Percentiles rank a stretch among this genome's conserved stretches.
Conservation (phyloP, 352 stramenopile genomes). For the Ophiocytium majus region DNA sequence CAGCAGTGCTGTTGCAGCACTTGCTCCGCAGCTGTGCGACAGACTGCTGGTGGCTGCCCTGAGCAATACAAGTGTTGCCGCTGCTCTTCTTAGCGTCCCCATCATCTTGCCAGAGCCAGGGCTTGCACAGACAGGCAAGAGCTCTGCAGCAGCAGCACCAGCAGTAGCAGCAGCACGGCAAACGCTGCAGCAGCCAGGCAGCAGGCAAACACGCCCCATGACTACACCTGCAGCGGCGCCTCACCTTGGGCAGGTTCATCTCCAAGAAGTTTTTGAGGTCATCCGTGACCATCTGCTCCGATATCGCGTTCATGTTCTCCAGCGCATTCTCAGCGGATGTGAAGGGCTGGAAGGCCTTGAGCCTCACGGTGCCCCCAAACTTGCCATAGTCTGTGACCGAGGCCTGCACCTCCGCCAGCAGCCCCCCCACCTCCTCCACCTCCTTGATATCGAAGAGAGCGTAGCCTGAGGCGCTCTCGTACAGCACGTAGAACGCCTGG, state of each 20-base stretch:
- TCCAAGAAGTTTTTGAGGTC: constrained; percentile 96
- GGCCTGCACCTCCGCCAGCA: constrained; percentile 80
- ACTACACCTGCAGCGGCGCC: too few species aligned
- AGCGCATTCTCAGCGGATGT: constrained; percentile 96
- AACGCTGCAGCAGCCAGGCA: too few species aligned
- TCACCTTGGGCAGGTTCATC: constrained; percentile 96
- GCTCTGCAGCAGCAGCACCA: too few species aligned
- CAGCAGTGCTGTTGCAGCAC: too few species aligned
- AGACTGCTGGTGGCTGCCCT: too few species aligned
- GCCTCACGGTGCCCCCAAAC: constrained; percentile 95
- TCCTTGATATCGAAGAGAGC: constrained; percentile 96
- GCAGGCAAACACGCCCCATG: constrained; percentile 29
- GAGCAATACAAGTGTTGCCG: too few species aligned
- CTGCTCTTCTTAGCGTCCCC: too few species aligned
- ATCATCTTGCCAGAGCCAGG: too few species aligned
- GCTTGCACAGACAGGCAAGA: too few species aligned
- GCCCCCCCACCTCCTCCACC: constrained; percentile 89
- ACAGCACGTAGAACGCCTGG: constrained; percentile 78
- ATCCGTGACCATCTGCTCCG: constrained; percentile 83
- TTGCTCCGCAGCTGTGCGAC: too few species aligned
- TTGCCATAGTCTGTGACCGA: constrained; percentile 84
- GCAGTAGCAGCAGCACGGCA: too few species aligned
- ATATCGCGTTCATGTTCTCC: constrained; percentile 99
- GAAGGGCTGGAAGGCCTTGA: constrained; percentile 99
- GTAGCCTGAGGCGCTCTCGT: constrained; percentile 97